Conservation (phyloP, 805 yeast species). For the Wickerhamiella lipophila region DNA sequence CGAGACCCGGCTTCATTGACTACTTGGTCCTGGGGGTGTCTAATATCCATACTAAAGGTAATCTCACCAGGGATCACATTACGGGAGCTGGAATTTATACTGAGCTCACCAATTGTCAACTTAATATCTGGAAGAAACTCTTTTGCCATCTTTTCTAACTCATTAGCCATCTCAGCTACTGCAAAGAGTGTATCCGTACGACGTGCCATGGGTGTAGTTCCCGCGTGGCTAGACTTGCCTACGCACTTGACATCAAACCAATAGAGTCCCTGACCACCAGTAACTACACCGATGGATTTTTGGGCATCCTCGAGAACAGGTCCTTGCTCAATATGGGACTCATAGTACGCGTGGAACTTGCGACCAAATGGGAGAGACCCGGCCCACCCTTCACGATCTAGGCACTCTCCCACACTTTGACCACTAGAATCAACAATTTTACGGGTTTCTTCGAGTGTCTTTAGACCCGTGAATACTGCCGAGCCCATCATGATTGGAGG, state of each 20-base stretch:
- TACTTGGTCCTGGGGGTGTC: slow-evolving; percentile 31
- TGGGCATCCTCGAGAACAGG: slow-evolving; percentile 48
- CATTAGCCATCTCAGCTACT: slow-evolving; percentile 43
- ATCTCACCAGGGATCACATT: slow-evolving; percentile 57
- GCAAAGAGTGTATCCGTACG: slow-evolving; percentile 52
- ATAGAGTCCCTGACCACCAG: slow-evolving; percentile 51
- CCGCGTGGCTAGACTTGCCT: slow-evolving; percentile 62
- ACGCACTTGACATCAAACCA: slow-evolving; percentile 47
- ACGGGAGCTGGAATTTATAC: slow-evolving; percentile 45
- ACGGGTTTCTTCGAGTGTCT: slow-evolving; percentile 35
- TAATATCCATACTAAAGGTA: slow-evolving; percentile 45
- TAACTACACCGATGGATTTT: slow-evolving; percentile 51
- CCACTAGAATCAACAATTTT: slow-evolving; percentile 34
- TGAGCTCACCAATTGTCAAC: slow-evolving; percentile 47
- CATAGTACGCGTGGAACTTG: slow-evolving; percentile 53
- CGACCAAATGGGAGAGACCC: slow-evolving; percentile 41
- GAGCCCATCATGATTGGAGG: slow-evolving; percentile 58
- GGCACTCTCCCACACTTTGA: slow-evolving; percentile 38
- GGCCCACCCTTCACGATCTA: slow-evolving; percentile 48
- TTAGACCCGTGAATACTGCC: slow-evolving; percentile 50
- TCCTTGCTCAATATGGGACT: slow-evolving; percentile 67
- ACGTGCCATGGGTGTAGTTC: slow-evolving; percentile 53
- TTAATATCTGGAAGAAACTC: slow-evolving; percentile 36
- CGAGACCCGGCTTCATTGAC: not conserved
- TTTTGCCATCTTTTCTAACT: slow-evolving; percentile 43